phyloP scores from a whole-genome alignment of 129 eudicot genomes.

The Saposhnikovia divaricata region DNA sequence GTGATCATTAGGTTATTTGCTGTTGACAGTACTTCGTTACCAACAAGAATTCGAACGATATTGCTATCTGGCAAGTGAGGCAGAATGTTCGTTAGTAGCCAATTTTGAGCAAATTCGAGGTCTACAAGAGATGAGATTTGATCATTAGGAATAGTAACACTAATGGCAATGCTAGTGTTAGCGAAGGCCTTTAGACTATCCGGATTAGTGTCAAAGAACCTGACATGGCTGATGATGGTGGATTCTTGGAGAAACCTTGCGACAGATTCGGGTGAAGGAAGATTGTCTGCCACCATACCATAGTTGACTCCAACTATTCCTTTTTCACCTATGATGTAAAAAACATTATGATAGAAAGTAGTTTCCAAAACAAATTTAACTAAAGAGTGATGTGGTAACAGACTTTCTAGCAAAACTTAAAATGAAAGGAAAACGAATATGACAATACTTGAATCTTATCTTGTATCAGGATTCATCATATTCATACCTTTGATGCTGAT shows the following conservation, averaged over 20 bases:
- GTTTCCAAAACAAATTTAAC: too few relatives aligned
- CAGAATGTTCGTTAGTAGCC: too few relatives aligned
- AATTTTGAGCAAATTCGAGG: too few relatives aligned
- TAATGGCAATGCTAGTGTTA: too few relatives aligned
- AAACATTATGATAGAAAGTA: not conserved
- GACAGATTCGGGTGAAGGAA: constrained; percentile 64
- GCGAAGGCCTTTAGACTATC: too few relatives aligned
- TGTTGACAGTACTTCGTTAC: too few relatives aligned
- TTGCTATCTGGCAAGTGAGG: too few relatives aligned
- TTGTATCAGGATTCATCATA: not conserved
- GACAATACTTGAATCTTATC: not conserved
- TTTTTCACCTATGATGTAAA: constrained; percentile 15
- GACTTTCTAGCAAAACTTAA: not conserved
- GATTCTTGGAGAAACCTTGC: constrained; percentile 58
- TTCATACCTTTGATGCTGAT: not conserved
- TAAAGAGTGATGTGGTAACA: constrained; percentile 17
- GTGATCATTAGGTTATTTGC: too few relatives aligned
- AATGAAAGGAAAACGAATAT: not conserved
- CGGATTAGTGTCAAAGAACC: constrained; percentile 55
- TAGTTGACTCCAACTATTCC: constrained; percentile 76
- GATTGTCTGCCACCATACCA: constrained; percentile 75
- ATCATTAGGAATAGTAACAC: too few relatives aligned
- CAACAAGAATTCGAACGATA: too few relatives aligned
- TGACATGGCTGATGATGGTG: constrained; percentile 67
- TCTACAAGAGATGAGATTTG: too few relatives aligned